Conservation (phyloP, 164 flowering plant genomes). For the Umbellularia californica region DNA sequence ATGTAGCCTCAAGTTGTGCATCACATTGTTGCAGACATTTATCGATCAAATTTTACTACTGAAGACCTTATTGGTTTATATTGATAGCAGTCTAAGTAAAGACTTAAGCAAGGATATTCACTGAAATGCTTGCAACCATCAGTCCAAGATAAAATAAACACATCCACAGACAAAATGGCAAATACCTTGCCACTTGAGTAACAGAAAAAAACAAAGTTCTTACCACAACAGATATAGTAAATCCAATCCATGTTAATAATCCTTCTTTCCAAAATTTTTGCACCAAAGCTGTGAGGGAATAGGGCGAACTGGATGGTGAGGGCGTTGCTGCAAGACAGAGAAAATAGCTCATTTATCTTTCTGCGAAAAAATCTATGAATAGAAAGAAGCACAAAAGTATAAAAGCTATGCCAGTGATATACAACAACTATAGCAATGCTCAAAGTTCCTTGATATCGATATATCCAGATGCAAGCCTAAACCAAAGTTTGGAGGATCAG, state of each 20-base stretch:
- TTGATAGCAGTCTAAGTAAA: not conserved
- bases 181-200: not conserved
- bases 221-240: not conserved
- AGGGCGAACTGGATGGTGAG: constrained; percentile 76
- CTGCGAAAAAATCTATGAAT: no score
- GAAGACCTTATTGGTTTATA: not conserved
- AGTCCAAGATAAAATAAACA: not conserved
- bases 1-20: not conserved
- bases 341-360: not conserved
- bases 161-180: not conserved
- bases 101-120: not conserved
- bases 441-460: not conserved
- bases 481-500: not conserved
- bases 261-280: constrained; percentile 88
- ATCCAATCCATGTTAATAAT: constrained; percentile 32
- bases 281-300: constrained; percentile 96
- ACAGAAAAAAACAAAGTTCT: not conserved
- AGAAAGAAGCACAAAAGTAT: not conserved
- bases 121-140: not conserved
- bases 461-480: not conserved
- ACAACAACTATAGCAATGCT: not conserved
- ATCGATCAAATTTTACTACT: not conserved
- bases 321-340: constrained; percentile 70
- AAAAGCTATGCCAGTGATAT: not conserved
- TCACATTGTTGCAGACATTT: not conserved